Evolutionary conservation across 1,284 basidiomycete species (phyloP).

Genomic region (Agroathelia rolfsii): DNA sequence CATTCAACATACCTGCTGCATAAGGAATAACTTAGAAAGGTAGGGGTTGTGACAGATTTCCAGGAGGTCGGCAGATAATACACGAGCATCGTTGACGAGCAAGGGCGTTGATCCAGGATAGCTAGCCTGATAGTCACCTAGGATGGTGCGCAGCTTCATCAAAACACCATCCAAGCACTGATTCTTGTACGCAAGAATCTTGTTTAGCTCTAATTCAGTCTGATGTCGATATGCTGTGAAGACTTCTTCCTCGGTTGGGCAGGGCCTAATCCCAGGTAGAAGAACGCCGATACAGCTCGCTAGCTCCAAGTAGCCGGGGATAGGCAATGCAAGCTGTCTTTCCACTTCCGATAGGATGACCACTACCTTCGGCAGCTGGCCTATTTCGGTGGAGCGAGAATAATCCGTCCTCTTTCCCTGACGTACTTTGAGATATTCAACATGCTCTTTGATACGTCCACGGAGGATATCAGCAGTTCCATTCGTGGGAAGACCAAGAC

Average conservation of each 20-base stretch:
- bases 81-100: conserved; percentile 32
- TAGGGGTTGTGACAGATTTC: conserved; percentile 33
- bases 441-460: conserved; percentile 24
- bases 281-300: conserved; percentile 25
- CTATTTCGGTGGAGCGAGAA: conserved; percentile 21
- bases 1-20: conserved; percentile 39
- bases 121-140: too few relatives aligned
- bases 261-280: conserved; percentile 15
- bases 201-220: conserved; percentile 13
- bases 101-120: too few relatives aligned
- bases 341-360: conserved; percentile 34
- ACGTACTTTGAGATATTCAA: conserved; percentile 23
- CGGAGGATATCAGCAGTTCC: conserved; percentile 28
- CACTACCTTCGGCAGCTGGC: conserved; percentile 32
- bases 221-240: conserved; percentile 21
- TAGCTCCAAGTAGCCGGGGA: conserved; percentile 38
- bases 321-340: conserved; percentile 33
- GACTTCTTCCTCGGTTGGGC: conserved; percentile 30
- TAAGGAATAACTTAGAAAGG: conserved; percentile 37
- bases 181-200: conserved; percentile 24
- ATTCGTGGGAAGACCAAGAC: conserved; percentile 26
- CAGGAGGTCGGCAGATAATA: conserved; percentile 31
- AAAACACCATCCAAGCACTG: conserved; percentile 24
- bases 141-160: conserved; percentile 18
- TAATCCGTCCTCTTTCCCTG: conserved; percentile 8